Percentiles rank a stretch among this genome's conserved stretches.
phyloP scores from a whole-genome alignment of 2,329 filamentous ascomycete genomes.

The Pseudogymnoascus sp. region DNA sequence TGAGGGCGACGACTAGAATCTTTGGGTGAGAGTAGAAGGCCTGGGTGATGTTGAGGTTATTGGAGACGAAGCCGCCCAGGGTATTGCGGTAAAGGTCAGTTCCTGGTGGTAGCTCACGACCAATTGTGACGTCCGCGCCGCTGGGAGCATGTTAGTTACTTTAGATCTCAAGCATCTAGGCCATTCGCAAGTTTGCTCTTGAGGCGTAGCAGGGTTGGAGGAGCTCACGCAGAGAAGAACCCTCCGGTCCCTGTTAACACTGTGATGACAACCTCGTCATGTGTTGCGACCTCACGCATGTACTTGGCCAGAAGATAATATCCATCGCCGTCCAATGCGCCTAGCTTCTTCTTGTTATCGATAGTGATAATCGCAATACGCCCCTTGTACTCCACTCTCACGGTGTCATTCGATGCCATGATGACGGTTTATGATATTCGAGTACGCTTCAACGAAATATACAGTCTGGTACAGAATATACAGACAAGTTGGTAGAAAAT shows the following conservation, averaged over 20 bases:
- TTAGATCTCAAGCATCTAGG: neutral
- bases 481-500: neutral
- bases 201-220: neutral
- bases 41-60: conserved; percentile 84
- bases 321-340: conserved; percentile 62
- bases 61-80: conserved; percentile 65
- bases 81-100: conserved; percentile 43
- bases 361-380: conserved; percentile 79
- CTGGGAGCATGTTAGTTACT: conserved; percentile 35
- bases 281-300: conserved; percentile 68
- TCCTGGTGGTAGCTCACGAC: conserved; percentile 35
- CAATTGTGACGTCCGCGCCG: conserved; percentile 67
- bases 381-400: conserved; percentile 51
- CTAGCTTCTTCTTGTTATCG: conserved; percentile 78
- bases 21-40: conserved; percentile 92
- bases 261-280: conserved; percentile 77
- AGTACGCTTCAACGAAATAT: neutral
- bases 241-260: conserved; percentile 66
- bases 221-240: conserved; percentile 75
- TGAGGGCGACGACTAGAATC: conserved; percentile 83
- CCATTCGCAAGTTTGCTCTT: neutral
- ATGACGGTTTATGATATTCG: neutral
- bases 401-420: conserved; percentile 1
- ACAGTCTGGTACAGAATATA: neutral
- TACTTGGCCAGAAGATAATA: conserved; percentile 72